Evolutionary conservation across 345 rosid genomes (phyloP), one percentile per base, ranked within the genome.

Genomic region (Camelina laxa): DNA sequence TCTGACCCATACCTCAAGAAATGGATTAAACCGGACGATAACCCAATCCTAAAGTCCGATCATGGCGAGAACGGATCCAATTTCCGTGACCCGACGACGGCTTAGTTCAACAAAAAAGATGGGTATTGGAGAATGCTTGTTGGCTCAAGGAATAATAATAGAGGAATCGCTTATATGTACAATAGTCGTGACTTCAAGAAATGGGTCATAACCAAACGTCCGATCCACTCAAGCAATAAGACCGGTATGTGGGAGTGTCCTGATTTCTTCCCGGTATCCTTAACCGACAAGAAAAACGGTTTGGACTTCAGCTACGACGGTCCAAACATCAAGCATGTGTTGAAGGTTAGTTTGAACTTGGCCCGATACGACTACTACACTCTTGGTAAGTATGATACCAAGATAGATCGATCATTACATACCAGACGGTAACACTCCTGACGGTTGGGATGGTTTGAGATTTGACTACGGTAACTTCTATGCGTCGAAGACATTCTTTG

Each of bases 211-310:
- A 85, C 89, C 3, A 67, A 76, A 42, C 88, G 87, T 67, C 96
- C 96, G 0, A 44, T 94, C 0, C 96, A 94, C 62, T 27, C 84
- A 73, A 73, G 83, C 80, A 30, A 58, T 57, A 58, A 33, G 0
- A 94, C 97, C 38, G 96, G 98, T 58, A 90, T 90, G 98, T 94
- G 98, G 97, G 98, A 94, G 82, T 94, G 95, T 35, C 87, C 92
- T 9, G 97, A 90, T 62, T 86, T 94, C 55, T 91, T 88, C 83
- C 97, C 98, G 2, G 89, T 94, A 16, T 75, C 91, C 0, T 47
- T 79, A 11, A 60, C 47, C 16, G 81, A 82, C 82, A 87, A 90
- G 59, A 80, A 88, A n/a, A 39, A 21, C 0, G 98, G 93, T 11
- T 74, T 91, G 80, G 96, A 84, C 95, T 1, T 83, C 87, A 2